Base-by-base conservation (phyloP, 345 rosid species). In the Ceriops tagal region DNA sequence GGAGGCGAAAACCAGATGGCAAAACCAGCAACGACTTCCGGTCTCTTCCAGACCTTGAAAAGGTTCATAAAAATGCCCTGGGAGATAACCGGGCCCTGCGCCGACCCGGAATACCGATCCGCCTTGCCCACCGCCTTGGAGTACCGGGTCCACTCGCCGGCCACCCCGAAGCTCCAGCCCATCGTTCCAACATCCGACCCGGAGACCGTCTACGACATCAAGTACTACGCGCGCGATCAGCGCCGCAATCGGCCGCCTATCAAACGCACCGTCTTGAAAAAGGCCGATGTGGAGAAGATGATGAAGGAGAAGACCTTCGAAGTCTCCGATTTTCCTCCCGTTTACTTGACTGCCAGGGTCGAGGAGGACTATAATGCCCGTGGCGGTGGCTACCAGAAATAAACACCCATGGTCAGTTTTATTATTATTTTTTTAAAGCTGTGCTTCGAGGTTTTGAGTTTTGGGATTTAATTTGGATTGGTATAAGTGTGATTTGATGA, bases 21-120 rank as follows among this genome's bases (percentile, higher is more conserved):
- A 80, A 92, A 92, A 77, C 68, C 87, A 53, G 74, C 63, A 34
- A 84, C 87, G 46, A 35, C 82, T 35, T 66, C 84, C 53, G 83
- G 91, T 56, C 68, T 90, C 58, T 46, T 89, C 63, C 91, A 90
- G 74, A 83, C 71, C 76, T 88, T 92, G 1, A 85, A 73, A 72
- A 81, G 89, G 4, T 95, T 75, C 84, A 67, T 95, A 49, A 95
- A 90, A 83, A 87, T 89, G 78, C 99, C 99, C 6, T 95, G 97
- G 99, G 96, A 92, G 73, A 83, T 92, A 22, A 95, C 96, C 13
- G 99, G 97, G 10, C 96, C 97, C 6, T 88, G 95, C 81, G 88
- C 93, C 64, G 77, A 82, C 75, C 99, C 99, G 13, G 99, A 95
- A 66, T 95, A 89, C 86, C 62, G 43, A 6, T 59, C 66, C 11